Conservation (phyloP, 306 rosid species). For the Fragaria iinumae region DNA sequence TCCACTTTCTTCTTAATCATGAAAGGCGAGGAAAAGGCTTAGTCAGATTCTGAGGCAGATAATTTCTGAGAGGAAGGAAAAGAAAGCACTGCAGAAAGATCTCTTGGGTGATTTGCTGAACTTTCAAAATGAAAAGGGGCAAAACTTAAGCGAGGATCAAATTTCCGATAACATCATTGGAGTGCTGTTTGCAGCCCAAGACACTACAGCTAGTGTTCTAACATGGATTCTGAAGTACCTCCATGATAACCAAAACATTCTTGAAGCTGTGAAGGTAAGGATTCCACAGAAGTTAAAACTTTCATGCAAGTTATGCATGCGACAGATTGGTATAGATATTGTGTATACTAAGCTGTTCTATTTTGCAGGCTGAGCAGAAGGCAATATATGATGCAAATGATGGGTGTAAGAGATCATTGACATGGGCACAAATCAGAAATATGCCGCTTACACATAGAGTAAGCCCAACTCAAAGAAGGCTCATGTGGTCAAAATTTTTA, state of each 20-base stretch:
- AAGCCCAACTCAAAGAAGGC: conserved; percentile 9
- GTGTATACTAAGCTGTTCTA: neutral
- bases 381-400: conserved; percentile 55
- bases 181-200: conserved; percentile 90
- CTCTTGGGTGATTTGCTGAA: conserved; percentile 61
- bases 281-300: conserved; percentile 4
- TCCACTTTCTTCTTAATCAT: neutral
- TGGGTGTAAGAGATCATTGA: conserved; percentile 54
- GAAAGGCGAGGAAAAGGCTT: conserved; percentile 74
- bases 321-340: neutral
- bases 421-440: conserved; percentile 70
- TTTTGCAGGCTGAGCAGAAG: conserved; percentile 68
- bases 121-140: conserved; percentile 51
- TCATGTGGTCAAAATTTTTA: neutral
- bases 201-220: conserved; percentile 84
- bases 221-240: conserved; percentile 94
- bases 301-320: conserved; percentile 16
- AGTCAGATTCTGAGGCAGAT: conserved; percentile 59
- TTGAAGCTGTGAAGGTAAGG: conserved; percentile 59
- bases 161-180: conserved; percentile 92
- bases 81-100: conserved; percentile 46
- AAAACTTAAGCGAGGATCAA: conserved; percentile 50
- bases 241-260: conserved; percentile 73
- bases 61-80: conserved; percentile 62
- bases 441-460: conserved; percentile 69